Evolutionary conservation across 495 filamentous ascomycete genomes (phyloP).

Genomic region (Immersiella caudata): DNA sequence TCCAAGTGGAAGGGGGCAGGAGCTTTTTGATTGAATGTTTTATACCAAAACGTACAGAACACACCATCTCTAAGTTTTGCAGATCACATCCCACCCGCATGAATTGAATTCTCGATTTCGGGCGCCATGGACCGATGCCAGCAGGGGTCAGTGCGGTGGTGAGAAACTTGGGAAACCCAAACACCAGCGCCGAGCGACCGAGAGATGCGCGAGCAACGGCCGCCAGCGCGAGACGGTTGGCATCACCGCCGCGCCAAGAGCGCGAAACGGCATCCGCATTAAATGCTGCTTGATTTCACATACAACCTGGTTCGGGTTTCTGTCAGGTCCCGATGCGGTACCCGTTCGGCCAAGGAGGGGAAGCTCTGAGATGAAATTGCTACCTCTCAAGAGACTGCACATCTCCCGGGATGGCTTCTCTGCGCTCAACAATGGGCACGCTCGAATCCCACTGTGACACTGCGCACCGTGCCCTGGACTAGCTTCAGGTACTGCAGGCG

Average conservation of each 20-base stretch:
- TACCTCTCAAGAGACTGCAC: neutral
- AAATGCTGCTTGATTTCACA: neutral
- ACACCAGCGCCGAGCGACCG: constrained; percentile 5
- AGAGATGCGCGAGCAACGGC: constrained; percentile 6
- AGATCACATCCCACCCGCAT: neutral
- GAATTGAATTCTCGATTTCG: constrained; percentile 5
- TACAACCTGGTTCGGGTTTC: neutral
- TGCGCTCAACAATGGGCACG: neutral
- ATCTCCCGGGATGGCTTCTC: neutral
- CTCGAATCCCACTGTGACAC: neutral
- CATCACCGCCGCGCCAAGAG: constrained; percentile 4
- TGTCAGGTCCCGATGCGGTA: neutral
- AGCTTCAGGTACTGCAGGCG: constrained; percentile 12
- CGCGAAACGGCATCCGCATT: neutral
- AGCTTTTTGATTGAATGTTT: neutral
- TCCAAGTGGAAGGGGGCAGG: neutral
- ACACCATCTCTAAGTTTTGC: neutral
- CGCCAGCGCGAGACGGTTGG: neutral
- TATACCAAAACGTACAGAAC: neutral
- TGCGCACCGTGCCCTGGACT: neutral
- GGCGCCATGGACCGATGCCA: constrained; percentile 3
- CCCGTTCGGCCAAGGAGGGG: neutral
- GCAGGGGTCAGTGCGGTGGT: neutral
- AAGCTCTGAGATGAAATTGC: neutral
- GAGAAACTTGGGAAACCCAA: neutral